Evolutionary conservation across 108 stramenopile genomes (phyloP), one percentile per base, ranked within the genome.

Genomic region (Pseudonitzschia delicatissima): DNA sequence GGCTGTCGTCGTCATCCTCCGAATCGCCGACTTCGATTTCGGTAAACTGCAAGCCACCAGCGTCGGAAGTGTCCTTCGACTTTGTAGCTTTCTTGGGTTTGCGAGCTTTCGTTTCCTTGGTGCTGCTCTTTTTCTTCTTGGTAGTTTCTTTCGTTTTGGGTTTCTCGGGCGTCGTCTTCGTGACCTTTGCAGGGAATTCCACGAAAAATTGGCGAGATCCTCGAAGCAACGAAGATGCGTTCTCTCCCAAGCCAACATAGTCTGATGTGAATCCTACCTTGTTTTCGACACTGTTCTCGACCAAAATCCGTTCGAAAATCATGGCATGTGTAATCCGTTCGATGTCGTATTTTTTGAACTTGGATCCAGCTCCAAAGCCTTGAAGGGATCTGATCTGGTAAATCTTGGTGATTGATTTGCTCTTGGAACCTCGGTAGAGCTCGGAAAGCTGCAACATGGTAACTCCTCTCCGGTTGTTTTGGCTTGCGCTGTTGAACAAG

Each of bases 371-470:
- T 13, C 90, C 90, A 50, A 88, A 90, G 7, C 81, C 81, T 40
- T 57, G 21, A 3, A 73, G 2, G 1, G 52, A 45, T n/a, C 28
- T 60, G 5, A 72, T 32, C 31, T 73, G 44, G 15, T 80, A 58
- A 37, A 78, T 82, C 36, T 86, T 87, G n/a, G 79, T 88, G 29
- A 78, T 73, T 13, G 57, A 29, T 59, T 95, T 85, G 51, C 65
- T 70, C 64, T 87, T 93, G 4, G 86, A 82, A 12, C 94, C 91
- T 45, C 87, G 73, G 65, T 78, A 92, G 18, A 95, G 80, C 55
- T 92, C 87, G 2, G 80, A 51, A n/a, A 93, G 73, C 51, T 85
- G 81, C 23, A 57, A 45, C 72, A 95, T 59, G 2, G 91, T 92
- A 15, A 89, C 76, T 9, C 87, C 84, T 27, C 62, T 68, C 17